Evolutionary conservation across 2,329 filamentous ascomycete genomes (phyloP), one percentile per base, ranked within the genome.

Genomic region (Elsinoe australis): DNA sequence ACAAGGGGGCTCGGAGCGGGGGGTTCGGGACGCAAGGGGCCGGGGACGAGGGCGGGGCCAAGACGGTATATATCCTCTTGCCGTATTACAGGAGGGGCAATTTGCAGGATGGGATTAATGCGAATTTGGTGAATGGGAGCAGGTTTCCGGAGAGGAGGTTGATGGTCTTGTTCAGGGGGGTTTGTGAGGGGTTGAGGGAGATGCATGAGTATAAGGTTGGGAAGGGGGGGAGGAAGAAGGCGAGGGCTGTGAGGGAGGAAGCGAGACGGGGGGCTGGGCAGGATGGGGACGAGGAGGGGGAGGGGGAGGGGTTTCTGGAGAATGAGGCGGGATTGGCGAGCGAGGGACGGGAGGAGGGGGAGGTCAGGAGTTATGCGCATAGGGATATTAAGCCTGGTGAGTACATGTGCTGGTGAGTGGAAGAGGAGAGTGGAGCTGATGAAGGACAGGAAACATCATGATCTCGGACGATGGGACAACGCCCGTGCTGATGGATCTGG

Each of bases 41-140:
- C 9, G 45, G 33, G 8, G 73, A 71, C 42, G 78, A 80, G 54
- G 73, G 81, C 1, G 78, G 79, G 38, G 79, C 82, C 53, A 96
- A 96, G 72, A 96, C 90, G 0, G 92, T 96, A 47, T 98, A 98
- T 67, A 92, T 98, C 53, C 74, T 98, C 34, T 75, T 98, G 15
- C 92, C 92, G 9, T 98, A 96, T 71, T 98, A 95, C 71, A 76
- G 88, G 59, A 77, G 90, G 55, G 92, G 92, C 10, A 98, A 98
- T 66, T 75, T 98, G 29, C 92, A 98, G 70, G 92, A 98, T 68
- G 84, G 94, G 63, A 96, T 98, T 73, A 98, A 98, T 67, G 90
- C 92, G 54, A 98, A 98, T 67, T 73, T 96, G 48, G 90, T 98
- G 66, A 96, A 96, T 67, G 87, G 94, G 64, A 86, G 85, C 29